phyloP scores from a whole-genome alignment of 2,329 filamentous ascomycete species.

The Penicillium sclerotiorum region DNA sequence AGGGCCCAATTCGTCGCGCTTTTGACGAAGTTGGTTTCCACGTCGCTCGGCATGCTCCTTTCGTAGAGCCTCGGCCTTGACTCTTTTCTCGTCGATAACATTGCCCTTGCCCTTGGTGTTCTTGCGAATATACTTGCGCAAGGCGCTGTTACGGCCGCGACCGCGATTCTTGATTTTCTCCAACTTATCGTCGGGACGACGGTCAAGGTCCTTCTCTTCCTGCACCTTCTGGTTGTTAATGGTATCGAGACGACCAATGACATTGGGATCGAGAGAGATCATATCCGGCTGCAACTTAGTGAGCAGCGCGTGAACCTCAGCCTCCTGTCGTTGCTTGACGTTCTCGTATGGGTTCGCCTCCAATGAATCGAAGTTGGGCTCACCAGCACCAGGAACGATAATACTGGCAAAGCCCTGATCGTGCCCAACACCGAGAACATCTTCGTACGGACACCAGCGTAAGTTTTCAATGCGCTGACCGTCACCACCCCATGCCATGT shows the following conservation, averaged over 20 bases:
- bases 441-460: slow-evolving; percentile 92
- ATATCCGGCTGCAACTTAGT: slow-evolving; percentile 97
- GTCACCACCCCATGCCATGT: slow-evolving; percentile 90
- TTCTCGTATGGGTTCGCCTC: slow-evolving; percentile 97
- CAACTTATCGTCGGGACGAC: slow-evolving; percentile 62
- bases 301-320: slow-evolving; percentile 83
- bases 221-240: slow-evolving; percentile 75
- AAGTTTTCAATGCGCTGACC: slow-evolving; percentile 79
- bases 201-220: slow-evolving; percentile 78
- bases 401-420: slow-evolving; percentile 84
- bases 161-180: slow-evolving; percentile 72
- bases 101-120: slow-evolving; percentile 90
- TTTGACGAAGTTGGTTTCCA: slow-evolving; percentile 66
- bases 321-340: slow-evolving; percentile 86
- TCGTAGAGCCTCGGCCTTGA: slow-evolving; percentile 82
- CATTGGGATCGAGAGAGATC: slow-evolving; percentile 92
- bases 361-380: slow-evolving; percentile 92
- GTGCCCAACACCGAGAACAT: slow-evolving; percentile 84
- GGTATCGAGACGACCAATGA: slow-evolving; percentile 83
- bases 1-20: slow-evolving; percentile 77
- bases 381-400: slow-evolving; percentile 90
- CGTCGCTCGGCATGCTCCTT: slow-evolving; percentile 68
- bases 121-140: slow-evolving; percentile 88
- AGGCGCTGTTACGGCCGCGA: slow-evolving; percentile 83
- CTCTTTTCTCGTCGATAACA: slow-evolving; percentile 90